These are phyloP conservation scores for Saprolegnia parasitica DNA, from an alignment of 352 stramenopile genomes.

Conservation along the genomic window DNA sequence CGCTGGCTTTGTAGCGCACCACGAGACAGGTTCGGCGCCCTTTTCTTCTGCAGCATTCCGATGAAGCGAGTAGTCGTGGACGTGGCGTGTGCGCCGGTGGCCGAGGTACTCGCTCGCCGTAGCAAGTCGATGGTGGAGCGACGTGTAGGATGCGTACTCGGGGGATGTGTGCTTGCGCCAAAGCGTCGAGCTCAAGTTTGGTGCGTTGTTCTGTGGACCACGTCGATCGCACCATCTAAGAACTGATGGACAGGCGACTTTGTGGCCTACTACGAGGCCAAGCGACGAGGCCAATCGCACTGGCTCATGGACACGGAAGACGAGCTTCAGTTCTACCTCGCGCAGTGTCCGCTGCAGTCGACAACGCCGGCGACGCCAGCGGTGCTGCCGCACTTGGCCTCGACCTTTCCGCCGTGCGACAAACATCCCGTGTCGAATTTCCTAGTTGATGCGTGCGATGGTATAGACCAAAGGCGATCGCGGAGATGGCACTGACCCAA, in stretches of 20 bases:
- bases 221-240: too few species aligned
- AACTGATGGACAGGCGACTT: conserved; percentile 40
- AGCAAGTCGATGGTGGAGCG: conserved; percentile 33
- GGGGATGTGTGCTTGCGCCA: conserved; percentile 56
- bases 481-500: conserved; percentile 46
- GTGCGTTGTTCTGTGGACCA: conserved; percentile 21
- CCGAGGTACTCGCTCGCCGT: conserved; percentile 2
- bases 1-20: background rate
- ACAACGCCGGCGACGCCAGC: conserved; percentile 36
- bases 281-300: conserved; percentile 39
- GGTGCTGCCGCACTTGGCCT: conserved; percentile 49
- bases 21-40: background rate
- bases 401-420: conserved; percentile 55
- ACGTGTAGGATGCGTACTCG: conserved; percentile 43
- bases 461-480: conserved; percentile 43
- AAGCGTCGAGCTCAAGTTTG: conserved; percentile 73
- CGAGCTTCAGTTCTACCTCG: conserved; percentile 74
- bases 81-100: conserved; percentile 43
- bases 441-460: background rate
- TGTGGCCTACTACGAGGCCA: conserved; percentile 59
- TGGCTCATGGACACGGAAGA: conserved; percentile 66
- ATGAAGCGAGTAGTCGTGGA: conserved; percentile 55
- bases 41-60: background rate
- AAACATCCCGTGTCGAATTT: background rate
- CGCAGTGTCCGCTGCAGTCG: conserved; percentile 61